These are phyloP conservation scores for Oxalis stricta DNA, from an alignment of 441 rosid genomes.

Conservation along the genomic window DNA sequence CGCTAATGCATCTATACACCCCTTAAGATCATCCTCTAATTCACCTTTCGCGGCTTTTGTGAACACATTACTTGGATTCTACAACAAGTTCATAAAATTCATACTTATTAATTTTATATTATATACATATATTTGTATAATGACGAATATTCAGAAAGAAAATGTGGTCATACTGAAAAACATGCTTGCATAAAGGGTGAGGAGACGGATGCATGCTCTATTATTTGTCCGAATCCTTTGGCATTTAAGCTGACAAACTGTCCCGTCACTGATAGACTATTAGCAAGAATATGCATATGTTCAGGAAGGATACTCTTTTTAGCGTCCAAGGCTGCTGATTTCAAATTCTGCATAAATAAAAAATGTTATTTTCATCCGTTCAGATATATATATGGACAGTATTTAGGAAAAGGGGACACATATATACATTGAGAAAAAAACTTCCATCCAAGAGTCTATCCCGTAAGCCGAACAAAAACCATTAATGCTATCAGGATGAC, in stretches of 20 bases:
- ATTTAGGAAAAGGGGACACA: constrained; percentile 6
- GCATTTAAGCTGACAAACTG: constrained; percentile 82
- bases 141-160: too few relatives aligned
- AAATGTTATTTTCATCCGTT: too few relatives aligned
- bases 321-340: constrained; percentile 70
- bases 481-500: constrained; percentile 80
- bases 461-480: constrained; percentile 68
- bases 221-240: constrained; percentile 59
- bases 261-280: constrained; percentile 65
- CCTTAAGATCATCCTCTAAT: constrained; percentile 58
- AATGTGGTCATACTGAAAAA: constrained; percentile 55
- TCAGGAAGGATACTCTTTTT: constrained; percentile 64
- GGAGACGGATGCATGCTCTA: constrained; percentile 42
- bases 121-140: too few relatives aligned
- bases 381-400: too few relatives aligned
- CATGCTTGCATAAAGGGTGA: constrained; percentile 89
- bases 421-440: constrained; percentile 63
- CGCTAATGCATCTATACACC: constrained; percentile 70
- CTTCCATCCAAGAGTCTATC: constrained; percentile 63
- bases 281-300: constrained; percentile 65
- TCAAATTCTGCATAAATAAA: constrained; percentile 63
- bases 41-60: constrained; percentile 88
- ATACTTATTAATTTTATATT: too few relatives aligned
- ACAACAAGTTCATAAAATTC: constrained; percentile 23
- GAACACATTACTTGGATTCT: constrained; percentile 80